phyloP scores from a whole-genome alignment of 1,284 basidiomycete species.

The Austroboletus novae-zelandiae region DNA sequence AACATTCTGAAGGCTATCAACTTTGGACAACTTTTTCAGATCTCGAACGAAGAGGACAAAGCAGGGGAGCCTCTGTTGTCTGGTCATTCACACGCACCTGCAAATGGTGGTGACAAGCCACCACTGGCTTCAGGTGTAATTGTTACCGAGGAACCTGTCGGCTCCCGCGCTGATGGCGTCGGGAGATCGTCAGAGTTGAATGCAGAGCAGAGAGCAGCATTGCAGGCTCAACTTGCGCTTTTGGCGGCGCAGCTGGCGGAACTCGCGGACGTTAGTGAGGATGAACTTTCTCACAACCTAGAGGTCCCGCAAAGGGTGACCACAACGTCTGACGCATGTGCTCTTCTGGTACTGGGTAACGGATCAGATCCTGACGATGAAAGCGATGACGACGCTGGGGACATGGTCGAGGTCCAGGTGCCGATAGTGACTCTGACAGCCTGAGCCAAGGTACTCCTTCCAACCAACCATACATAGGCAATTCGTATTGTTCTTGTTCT shows the following conservation, averaged over 20 bases:
- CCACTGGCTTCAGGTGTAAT: not conserved
- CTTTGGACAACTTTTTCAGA: slow-evolving; percentile 51
- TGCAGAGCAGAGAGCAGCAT: slow-evolving; percentile 49
- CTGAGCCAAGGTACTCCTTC: slow-evolving; percentile 44
- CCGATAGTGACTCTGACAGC: slow-evolving; percentile 13
- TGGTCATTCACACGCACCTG: not conserved
- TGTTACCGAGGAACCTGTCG: slow-evolving; percentile 1
- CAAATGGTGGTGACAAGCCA: slow-evolving; percentile 5
- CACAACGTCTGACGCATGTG: not conserved
- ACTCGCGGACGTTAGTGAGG: slow-evolving; percentile 42
- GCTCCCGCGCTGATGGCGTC: not conserved
- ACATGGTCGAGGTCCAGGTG: slow-evolving; percentile 35
- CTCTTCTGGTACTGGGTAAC: not conserved
- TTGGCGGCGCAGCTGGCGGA: slow-evolving; percentile 63
- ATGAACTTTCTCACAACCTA: slow-evolving; percentile 31
- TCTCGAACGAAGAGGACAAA: slow-evolving; percentile 37
- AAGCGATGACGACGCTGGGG: slow-evolving; percentile 32
- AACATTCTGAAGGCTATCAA: slow-evolving; percentile 75
- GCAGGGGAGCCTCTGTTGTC: slow-evolving; percentile 14
- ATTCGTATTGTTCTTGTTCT: not conserved
- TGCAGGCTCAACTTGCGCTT: slow-evolving; percentile 62
- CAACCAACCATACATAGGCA: not conserved
- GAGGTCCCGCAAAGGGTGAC: slow-evolving; percentile 11
- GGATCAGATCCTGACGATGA: slow-evolving; percentile 29
- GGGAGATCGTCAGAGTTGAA: slow-evolving; percentile 17